A percentile compares a stretch with the other conserved stretches of the same genome.
phyloP scores from a whole-genome alignment of 2,329 filamentous ascomycete genomes.

The Aphanoascus verrucosus region DNA sequence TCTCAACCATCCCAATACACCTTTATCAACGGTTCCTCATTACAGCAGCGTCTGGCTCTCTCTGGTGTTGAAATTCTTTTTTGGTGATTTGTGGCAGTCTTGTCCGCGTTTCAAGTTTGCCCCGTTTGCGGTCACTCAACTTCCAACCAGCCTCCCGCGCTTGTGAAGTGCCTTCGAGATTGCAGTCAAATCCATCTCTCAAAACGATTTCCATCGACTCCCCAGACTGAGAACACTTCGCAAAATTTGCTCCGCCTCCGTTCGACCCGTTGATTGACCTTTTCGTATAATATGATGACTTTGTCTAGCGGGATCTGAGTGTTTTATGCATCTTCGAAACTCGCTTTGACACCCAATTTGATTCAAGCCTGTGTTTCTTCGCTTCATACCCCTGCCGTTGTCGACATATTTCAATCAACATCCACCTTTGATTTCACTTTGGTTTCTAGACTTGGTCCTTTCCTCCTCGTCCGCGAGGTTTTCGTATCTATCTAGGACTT shows the following conservation, averaged over 20 bases:
- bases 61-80: background rate
- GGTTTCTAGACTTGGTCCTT: background rate
- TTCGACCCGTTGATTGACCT: background rate
- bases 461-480: background rate
- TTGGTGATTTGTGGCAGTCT: background rate
- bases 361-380: slow-evolving; percentile 7
- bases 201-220: background rate
- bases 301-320: background rate
- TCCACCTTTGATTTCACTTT: background rate
- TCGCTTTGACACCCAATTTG: slow-evolving; percentile 2
- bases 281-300: background rate
- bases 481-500: background rate
- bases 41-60: background rate
- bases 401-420: background rate
- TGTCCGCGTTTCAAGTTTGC: background rate
- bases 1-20: background rate
- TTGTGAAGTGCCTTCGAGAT: background rate
- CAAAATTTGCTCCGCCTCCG: background rate
- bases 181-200: background rate
- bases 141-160: slow-evolving; percentile 2
- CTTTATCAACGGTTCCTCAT: background rate
- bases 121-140: background rate
- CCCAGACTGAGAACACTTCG: background rate
- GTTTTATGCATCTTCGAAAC: background rate
- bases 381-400: background rate